Evolutionary conservation across 2,329 filamentous ascomycete species (phyloP), one percentile per base, ranked within the genome.

Genomic region (Ophiostoma sp.): DNA sequence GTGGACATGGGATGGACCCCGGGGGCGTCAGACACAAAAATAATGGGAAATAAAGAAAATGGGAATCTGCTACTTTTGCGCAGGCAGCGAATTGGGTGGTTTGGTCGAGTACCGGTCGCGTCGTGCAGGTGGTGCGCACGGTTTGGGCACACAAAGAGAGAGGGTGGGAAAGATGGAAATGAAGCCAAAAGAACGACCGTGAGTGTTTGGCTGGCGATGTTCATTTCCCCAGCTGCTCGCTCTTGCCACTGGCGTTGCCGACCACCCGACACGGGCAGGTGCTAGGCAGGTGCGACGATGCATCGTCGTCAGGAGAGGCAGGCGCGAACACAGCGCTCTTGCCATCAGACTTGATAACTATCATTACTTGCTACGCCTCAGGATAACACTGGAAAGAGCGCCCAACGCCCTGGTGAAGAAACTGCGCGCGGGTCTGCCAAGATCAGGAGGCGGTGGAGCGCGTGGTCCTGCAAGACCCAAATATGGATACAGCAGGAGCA

Each of bases 171-270:
- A 33, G n/a, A 12, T 15, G 22, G 31, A 52, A 69, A 33, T 12
- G 66, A 39, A 39, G 66, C 66, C 66, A 57, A 50, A 36, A 69
- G 48, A 69, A 57, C 68, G 50, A 2, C 28, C n/a, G 68, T 57
- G 68, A 39, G 19, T 33, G 28, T 57, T 28, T 36, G 11, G 52
- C 33, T 17, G 68, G 15, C 68, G 68, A 70, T 70, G 68, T 59
- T 57, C 42, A 69, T 69, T 69, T 69, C 64, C 64, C 63, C 17
- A 15, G 64, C 25, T 22, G 25, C 33, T 42, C 39, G 39, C 39
- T 66, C 63, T 66, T 66, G 63, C 63, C 42, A 69, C 64, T 69
- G 39, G 64, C 64, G 25, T 45, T 52, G 64, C 42, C 64, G 42
- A 33, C 64, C 42, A 50, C 64, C 64, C 42, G 64, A 17, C 15